Evolutionary conservation across 805 yeast species (phyloP).

Genomic region (Wickerhamiella spandovensis): DNA sequence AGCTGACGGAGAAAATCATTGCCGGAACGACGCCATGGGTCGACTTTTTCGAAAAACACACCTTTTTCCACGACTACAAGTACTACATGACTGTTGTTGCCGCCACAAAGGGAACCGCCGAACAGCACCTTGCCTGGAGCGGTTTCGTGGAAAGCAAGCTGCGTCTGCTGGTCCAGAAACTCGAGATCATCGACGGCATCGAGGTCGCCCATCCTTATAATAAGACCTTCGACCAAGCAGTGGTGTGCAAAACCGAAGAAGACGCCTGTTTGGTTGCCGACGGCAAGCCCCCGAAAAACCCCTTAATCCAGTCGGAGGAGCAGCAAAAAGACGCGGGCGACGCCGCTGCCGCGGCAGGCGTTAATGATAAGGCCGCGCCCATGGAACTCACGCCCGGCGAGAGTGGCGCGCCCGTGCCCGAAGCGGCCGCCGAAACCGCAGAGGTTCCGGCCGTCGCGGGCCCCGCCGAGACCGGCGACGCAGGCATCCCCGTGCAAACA

Average conservation of each 20-base stretch:
- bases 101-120: slow-evolving; percentile 56
- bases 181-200: slow-evolving; percentile 66
- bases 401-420: slow-evolving; percentile 17
- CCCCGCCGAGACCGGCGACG: slow-evolving; percentile 13
- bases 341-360: slow-evolving; percentile 17
- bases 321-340: slow-evolving; percentile 23
- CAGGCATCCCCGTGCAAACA: slow-evolving; percentile 35
- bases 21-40: slow-evolving; percentile 57
- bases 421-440: slow-evolving; percentile 6
- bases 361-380: slow-evolving; percentile 10
- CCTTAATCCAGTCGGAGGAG: slow-evolving; percentile 20
- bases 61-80: slow-evolving; percentile 71
- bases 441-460: slow-evolving; percentile 14
- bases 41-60: slow-evolving; percentile 63
- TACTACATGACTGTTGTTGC: slow-evolving; percentile 76
- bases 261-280: slow-evolving; percentile 43
- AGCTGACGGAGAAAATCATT: slow-evolving; percentile 53
- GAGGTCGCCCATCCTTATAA: slow-evolving; percentile 82
- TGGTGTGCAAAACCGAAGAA: slow-evolving; percentile 36
- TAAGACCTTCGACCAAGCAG: slow-evolving; percentile 53
- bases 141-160: slow-evolving; percentile 87
- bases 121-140: slow-evolving; percentile 80
- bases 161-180: slow-evolving; percentile 66
- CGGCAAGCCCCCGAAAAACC: slow-evolving; percentile 48
- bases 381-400: slow-evolving; percentile 10